A percentile compares a stretch with the other conserved stretches of the same genome.
Evolutionary conservation across 1,284 basidiomycete species (phyloP).

Genomic region (Sporisorium sorghi): DNA sequence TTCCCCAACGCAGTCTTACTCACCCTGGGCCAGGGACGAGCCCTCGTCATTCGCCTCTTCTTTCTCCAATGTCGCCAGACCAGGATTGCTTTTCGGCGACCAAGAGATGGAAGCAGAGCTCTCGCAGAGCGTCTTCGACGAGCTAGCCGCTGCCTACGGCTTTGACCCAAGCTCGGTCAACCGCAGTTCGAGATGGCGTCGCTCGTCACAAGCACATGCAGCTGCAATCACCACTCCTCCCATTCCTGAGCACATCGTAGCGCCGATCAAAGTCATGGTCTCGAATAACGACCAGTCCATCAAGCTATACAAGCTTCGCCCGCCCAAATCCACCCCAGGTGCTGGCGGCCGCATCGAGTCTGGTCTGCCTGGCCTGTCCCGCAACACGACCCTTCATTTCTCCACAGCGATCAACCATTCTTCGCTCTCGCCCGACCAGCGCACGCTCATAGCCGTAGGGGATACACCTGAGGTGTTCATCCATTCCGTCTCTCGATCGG

Average conservation of each 20-base stretch:
- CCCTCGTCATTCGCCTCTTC: constrained; percentile 19
- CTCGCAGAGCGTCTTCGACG: constrained; percentile 45
- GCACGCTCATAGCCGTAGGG: constrained; percentile 84
- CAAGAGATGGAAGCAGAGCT: constrained; percentile 44
- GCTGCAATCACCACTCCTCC: not conserved
- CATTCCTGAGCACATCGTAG: not conserved
- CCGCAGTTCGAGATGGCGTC: constrained; percentile 29
- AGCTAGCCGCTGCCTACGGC: constrained; percentile 43
- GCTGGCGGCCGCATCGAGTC: constrained; percentile 62
- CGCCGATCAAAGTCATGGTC: constrained; percentile 73
- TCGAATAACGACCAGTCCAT: constrained; percentile 85
- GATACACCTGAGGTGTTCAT: constrained; percentile 82
- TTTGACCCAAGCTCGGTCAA: constrained; percentile 39
- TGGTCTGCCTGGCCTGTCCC: constrained; percentile 74
- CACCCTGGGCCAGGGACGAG: constrained; percentile 37
- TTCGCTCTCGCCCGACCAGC: constrained; percentile 80
- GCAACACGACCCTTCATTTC: constrained; percentile 47
- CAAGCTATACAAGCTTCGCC: constrained; percentile 73
- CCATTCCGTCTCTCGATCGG: constrained; percentile 35
- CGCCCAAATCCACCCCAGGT: constrained; percentile 57
- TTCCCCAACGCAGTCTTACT: constrained; percentile 1
- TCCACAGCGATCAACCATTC: constrained; percentile 56
- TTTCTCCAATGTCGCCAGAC: constrained; percentile 17
- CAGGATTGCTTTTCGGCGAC: constrained; percentile 42
- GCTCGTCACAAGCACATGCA: constrained; percentile 3